Percentiles rank a stretch among this genome's conserved stretches.
These are phyloP conservation scores for Hypoxylon sp. DNA, from an alignment of 2,329 filamentous ascomycete genomes.

Conservation along the genomic window DNA sequence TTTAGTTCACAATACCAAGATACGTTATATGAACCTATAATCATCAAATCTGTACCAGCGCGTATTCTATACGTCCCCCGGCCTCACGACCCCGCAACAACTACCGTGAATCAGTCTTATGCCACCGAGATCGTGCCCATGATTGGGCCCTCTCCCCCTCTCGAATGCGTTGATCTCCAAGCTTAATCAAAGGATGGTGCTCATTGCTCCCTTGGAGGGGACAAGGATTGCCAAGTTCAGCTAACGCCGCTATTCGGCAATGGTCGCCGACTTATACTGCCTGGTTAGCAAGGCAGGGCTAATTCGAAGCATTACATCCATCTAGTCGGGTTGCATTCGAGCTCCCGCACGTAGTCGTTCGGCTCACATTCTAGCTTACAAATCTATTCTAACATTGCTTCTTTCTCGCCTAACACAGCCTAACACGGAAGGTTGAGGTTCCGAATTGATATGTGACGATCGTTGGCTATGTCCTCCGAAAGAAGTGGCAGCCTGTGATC, in stretches of 20 bases:
- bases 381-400: conserved; percentile 15
- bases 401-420: conserved; percentile 10
- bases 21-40: too few relatives aligned
- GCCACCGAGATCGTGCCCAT: not conserved
- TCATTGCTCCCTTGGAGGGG: conserved; percentile 20
- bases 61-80: too few relatives aligned
- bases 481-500: not conserved
- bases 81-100: not conserved
- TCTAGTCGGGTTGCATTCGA: conserved; percentile 1
- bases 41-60: too few relatives aligned
- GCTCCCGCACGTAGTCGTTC: not conserved
- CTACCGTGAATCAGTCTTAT: not conserved
- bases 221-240: conserved; percentile 22
- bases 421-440: conserved; percentile 10
- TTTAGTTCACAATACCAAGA: too few relatives aligned
- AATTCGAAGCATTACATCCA: not conserved
- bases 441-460: conserved; percentile 15
- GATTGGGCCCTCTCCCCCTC: not conserved
- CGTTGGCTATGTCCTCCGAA: conserved; percentile 12
- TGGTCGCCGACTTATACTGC: conserved; percentile 6
- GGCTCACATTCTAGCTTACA: conserved; percentile 17
- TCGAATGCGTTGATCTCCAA: too few relatives aligned
- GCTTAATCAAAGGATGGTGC: conserved; percentile 3
- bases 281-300: not conserved
- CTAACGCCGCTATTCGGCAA: conserved; percentile 9